Conservation (phyloP, 2,329 filamentous ascomycete genomes). For the Pseudogymnoascus sp. region DNA sequence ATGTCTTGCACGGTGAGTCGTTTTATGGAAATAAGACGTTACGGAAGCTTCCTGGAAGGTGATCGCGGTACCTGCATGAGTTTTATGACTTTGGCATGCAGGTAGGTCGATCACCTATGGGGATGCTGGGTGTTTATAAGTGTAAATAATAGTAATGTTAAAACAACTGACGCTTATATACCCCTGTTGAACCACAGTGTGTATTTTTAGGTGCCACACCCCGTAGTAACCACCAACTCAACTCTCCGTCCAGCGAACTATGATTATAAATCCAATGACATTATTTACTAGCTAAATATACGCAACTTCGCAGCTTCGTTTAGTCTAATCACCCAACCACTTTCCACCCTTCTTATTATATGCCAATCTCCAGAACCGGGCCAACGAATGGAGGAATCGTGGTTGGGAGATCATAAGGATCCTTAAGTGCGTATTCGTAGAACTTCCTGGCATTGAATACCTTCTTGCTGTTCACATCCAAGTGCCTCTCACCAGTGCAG, state of each 20-base stretch:
- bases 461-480: conserved; percentile 15
- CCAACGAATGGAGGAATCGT: conserved; percentile 15
- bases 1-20: neutral
- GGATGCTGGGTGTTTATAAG: neutral
- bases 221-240: neutral
- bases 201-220: neutral
- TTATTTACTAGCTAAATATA: neutral
- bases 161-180: neutral
- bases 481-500: conserved; percentile 13
- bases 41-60: neutral
- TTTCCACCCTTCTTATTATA: neutral
- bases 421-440: conserved; percentile 18
- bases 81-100: no score
- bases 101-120: no score
- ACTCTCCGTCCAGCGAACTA: neutral
- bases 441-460: conserved; percentile 18
- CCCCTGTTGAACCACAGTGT: neutral
- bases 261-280: neutral
- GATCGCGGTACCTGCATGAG: neutral
- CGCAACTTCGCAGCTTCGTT: neutral
- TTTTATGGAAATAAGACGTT: neutral
- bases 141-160: neutral
- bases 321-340: neutral
- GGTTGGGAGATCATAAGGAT: conserved; percentile 15
- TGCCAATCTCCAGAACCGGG: conserved; percentile 13